Conservation (phyloP, 129 eudicot species). For the Helianthus annuus region DNA sequence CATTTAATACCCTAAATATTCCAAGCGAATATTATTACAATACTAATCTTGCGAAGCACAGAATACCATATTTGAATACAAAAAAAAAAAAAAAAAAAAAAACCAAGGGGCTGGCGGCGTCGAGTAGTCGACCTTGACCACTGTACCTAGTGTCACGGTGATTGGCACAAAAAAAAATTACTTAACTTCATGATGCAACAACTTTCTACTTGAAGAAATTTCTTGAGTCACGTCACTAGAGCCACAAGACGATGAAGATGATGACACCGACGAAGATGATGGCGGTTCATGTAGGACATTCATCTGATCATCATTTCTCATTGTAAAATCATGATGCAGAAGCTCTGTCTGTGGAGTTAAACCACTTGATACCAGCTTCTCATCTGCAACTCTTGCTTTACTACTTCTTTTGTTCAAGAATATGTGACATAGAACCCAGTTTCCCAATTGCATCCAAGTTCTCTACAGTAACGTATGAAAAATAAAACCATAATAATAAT, state of each 20-base stretch:
- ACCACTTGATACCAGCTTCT: conserved; percentile 35
- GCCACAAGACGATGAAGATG: conserved; percentile 45
- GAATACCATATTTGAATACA: not conserved
- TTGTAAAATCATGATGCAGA: conserved; percentile 13
- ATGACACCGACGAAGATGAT: conserved; percentile 15
- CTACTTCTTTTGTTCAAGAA: conserved; percentile 46
- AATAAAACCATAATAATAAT: too few relatives aligned
- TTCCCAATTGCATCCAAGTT: conserved; percentile 50
- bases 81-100: not conserved
- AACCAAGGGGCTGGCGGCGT: too few relatives aligned
- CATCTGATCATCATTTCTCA: conserved; percentile 17
- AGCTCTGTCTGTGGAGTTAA: conserved; percentile 34
- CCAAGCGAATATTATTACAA: too few relatives aligned
- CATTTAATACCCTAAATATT: too few relatives aligned
- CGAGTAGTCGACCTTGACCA: too few relatives aligned
- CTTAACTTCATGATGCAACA: too few relatives aligned
- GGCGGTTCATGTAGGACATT: conserved; percentile 14
- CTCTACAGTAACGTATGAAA: conserved; percentile 28
- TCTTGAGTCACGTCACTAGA: conserved; percentile 42
- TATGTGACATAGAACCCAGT: conserved; percentile 75
- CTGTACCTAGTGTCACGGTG: too few relatives aligned
- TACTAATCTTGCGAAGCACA: too few relatives aligned
- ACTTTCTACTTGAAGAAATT: conserved; percentile 40
- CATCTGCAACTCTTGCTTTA: conserved; percentile 29
- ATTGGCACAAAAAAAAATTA: too few relatives aligned